Conservation (phyloP, 2,329 filamentous ascomycete species). For the Aureobasidium leucospermi region DNA sequence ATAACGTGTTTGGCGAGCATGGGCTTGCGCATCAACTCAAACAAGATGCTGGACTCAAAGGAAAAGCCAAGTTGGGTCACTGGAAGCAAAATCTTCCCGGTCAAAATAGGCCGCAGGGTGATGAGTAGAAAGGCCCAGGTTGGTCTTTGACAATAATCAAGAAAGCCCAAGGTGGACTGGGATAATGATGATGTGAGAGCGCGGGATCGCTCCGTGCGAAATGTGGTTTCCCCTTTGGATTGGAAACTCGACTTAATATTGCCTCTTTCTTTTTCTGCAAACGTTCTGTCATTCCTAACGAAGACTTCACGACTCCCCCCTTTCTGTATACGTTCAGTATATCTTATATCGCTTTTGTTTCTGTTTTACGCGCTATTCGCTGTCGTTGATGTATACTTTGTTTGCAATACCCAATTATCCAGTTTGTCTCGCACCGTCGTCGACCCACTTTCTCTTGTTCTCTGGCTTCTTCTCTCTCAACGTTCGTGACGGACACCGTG, state of each 20-base stretch:
- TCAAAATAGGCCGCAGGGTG: background rate
- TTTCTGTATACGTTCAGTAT: too few species aligned
- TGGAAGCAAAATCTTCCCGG: slow-evolving; percentile 5
- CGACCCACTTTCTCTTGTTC: too few species aligned
- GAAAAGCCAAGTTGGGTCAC: slow-evolving; percentile 5
- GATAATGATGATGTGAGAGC: background rate
- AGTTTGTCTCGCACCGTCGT: too few species aligned
- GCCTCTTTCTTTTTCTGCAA: background rate
- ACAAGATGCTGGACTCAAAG: slow-evolving; percentile 11
- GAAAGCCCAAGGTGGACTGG: background rate
- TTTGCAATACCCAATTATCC: too few species aligned
- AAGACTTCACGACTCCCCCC: too few species aligned
- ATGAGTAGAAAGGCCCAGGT: background rate
- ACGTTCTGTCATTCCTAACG: too few species aligned
- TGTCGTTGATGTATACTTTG: too few species aligned
- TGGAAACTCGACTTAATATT: background rate
- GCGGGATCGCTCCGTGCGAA: background rate
- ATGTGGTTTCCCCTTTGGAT: background rate
- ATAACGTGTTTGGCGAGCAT: background rate
- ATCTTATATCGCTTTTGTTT: too few species aligned
- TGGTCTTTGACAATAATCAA: background rate
- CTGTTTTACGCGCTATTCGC: too few species aligned
- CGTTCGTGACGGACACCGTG: too few species aligned
- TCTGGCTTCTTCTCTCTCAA: too few species aligned
- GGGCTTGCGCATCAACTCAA: slow-evolving; percentile 12